Conservation (phyloP, 176 grass and related monocot genomes). For the Puccinellia tenuiflora region DNA sequence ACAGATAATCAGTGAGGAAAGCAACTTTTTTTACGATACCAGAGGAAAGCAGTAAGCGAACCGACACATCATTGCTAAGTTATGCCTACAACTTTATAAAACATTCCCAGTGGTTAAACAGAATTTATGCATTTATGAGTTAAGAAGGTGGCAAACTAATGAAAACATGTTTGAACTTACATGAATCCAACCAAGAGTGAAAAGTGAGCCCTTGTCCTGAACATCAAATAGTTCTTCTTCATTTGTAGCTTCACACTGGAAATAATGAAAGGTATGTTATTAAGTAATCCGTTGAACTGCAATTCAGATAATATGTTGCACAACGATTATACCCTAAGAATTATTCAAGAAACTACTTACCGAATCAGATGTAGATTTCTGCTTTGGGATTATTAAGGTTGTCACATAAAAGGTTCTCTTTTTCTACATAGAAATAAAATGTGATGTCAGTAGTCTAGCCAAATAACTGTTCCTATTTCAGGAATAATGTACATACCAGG, state of each 20-base stretch:
- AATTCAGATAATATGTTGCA: background rate
- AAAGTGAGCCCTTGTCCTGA: conserved; percentile 88
- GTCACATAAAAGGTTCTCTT: conserved; percentile 90
- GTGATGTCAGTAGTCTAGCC: conserved; percentile 28
- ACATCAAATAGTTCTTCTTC: conserved; percentile 99
- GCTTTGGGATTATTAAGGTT: conserved; percentile 95
- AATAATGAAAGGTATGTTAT: conserved; percentile 10
- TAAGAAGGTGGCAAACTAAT: background rate
- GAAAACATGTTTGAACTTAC: conserved; percentile 51
- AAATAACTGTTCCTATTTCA: conserved; percentile 19
- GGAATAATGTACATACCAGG: conserved; percentile 52
- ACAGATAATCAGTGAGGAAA: conserved; percentile 18
- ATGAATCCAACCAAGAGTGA: conserved; percentile 99
- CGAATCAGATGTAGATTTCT: conserved; percentile 92
- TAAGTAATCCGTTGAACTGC: background rate
- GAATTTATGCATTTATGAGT: background rate
- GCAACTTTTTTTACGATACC: background rate
- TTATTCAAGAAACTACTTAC: conserved; percentile 40
- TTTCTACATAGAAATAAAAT: conserved; percentile 66
- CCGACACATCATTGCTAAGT: background rate
- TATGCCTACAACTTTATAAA: conserved; percentile 5
- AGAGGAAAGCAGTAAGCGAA: background rate
- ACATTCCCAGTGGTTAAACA: background rate
- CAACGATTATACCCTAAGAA: background rate
- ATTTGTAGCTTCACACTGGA: conserved; percentile 96